Evolutionary conservation across 169 alveolate genomes (phyloP), one percentile per base, ranked within the genome.

Genomic region (Eimeria brunetti): DNA sequence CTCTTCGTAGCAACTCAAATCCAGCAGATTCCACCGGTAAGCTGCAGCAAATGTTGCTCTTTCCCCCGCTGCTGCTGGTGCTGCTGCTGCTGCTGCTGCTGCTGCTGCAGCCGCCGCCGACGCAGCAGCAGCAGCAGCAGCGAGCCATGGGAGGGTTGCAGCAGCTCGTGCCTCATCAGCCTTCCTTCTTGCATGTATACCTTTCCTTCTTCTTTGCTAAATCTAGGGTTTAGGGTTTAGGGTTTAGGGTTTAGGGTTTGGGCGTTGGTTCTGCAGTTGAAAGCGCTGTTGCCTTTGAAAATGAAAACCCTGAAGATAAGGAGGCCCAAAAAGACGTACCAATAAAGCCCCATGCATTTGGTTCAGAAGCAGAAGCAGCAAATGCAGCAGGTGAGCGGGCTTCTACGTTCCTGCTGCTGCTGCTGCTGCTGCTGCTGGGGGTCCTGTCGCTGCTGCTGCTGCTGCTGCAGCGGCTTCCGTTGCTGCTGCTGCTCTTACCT

Each of bases 21-120:
- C 86, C 86, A 7, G 18, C 86, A 33, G 86, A 76, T 38, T 41
- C 62, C 12, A 76, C 86, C 11, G 86, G 86, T 76, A 44, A n/a
- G 86, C 58, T 18, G 16, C 36, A 12, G 86, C 62, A 12, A 36
- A 38, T 36, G 60, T 76, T 30, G 20, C 18, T 76, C 7, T 8
- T 46, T 11, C 24, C 38, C 33, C 60, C 11, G 86, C 86, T 76
- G 53, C 60, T 44, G 86, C 60, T 38, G 86, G 33, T 44, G 86
- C 86, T 76, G 86, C 86, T 27, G 80, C 46, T 27, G 46, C 80
- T 27, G 80, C 38, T 20, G n/a, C n/a, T 2, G 22, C n/a, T 24
- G 46, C 80, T 20, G 20, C 30, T 20, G 46, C 46, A 36, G 80
- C 22, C 80, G 80, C 80, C 20, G 46, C 49, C 27, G 20, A 27